Base-by-base conservation (phyloP, 2,329 filamentous ascomycete genomes). In the Ophiostoma sp. region DNA sequence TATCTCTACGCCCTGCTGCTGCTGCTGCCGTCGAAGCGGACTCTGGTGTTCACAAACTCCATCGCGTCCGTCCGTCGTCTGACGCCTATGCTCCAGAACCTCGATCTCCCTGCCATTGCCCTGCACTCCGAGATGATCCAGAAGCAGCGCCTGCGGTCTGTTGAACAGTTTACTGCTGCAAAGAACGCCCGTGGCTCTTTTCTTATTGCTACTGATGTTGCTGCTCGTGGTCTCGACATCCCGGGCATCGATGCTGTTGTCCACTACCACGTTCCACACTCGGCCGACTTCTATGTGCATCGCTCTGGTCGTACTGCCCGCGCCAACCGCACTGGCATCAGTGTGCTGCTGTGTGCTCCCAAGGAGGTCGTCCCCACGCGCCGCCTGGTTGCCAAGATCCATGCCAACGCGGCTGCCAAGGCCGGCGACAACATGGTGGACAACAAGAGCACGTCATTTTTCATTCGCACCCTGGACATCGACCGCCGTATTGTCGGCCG, bases 111-210 rank as follows among this genome's bases (percentile, higher is more conserved):
- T 2, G 90, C 89, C 0, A 83, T 92, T 13, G 88, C 91, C 0
- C 83, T 99, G 0, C 95, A 99, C 79, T 97, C 93, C 0, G 91
- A 93, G 73, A 98, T 99, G 95, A 85, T 89, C 0, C 95, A 99
- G 80, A 98, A 98, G 79, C 94, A 95, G 3, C 93, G 95, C 64
- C 84, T 97, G n/a, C 89, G 94, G 54, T 94, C 93, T 1, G 86
- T 99, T 1, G 95, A 99, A 77, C 90, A 91, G 57, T 98, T 99
- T 80, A 89, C 90, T 1, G 86, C 86, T 2, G 82, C 87, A 0
- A 83, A 86, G 66, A 80, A 83, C 39, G 79, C 83, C 79, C 75
- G 79, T 20, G 76, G 80, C 0, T 86, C 89, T 1, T 90, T 98
- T 65, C 86, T 98, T 2, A 86, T 99, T 23, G 93, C 95, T 3